phyloP scores from a whole-genome alignment of 1,284 basidiomycete species.

The Ustilago bromivora region DNA sequence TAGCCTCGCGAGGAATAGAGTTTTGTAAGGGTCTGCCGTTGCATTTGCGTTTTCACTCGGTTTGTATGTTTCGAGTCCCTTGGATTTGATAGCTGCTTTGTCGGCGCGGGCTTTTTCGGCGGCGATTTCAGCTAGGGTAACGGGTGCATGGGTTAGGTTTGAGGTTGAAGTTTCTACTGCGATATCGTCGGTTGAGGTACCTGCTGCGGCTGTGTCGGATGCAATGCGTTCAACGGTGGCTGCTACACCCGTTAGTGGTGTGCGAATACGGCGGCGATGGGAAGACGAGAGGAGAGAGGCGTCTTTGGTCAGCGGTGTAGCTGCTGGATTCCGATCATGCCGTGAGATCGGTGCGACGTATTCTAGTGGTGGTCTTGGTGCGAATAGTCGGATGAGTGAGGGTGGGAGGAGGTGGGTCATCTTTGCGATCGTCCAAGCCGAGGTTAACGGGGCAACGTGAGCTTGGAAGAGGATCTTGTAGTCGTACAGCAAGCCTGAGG shows the following conservation, averaged over 20 bases:
- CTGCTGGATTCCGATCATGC: conserved; percentile 52
- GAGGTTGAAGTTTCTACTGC: conserved; percentile 17
- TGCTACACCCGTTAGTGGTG: conserved; percentile 60
- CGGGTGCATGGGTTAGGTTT: conserved; percentile 45
- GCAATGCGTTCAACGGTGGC: conserved; percentile 58
- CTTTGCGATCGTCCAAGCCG: background rate
- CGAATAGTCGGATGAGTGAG: conserved; percentile 65
- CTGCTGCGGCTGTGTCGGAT: conserved; percentile 60
- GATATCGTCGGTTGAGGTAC: conserved; percentile 58
- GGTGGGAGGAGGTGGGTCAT: conserved; percentile 69
- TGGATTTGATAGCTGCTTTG: conserved; percentile 33
- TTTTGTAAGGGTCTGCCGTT: conserved; percentile 98
- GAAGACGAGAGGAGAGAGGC: conserved; percentile 11
- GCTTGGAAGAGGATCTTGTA: no score
- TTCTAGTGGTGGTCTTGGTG: conserved; percentile 59
- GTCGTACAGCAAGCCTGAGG: no score
- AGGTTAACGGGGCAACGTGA: no score
- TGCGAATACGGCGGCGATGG: conserved; percentile 28
- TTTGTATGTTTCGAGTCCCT: conserved; percentile 73
- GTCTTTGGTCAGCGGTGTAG: conserved; percentile 35
- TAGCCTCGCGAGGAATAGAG: conserved; percentile 92
- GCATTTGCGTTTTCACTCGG: conserved; percentile 91
- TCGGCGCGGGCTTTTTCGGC: conserved; percentile 35
- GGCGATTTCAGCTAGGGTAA: conserved; percentile 55
- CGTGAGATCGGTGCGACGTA: conserved; percentile 47